Evolutionary conservation across 129 eudicot species (phyloP).

Genomic region (Oenanthe sinensis): DNA sequence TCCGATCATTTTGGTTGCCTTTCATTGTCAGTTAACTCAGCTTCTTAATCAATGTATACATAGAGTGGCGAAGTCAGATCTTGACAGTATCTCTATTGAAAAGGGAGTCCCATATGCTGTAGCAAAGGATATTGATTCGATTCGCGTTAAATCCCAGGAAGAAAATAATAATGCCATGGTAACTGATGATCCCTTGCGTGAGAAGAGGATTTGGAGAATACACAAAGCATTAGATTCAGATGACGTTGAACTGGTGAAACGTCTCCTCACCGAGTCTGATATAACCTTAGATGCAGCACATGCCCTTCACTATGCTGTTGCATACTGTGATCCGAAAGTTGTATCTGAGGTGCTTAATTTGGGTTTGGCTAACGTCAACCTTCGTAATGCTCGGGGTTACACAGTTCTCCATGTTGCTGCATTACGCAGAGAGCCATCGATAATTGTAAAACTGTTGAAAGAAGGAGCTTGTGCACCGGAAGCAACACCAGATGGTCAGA

Average conservation of each 20-base stretch:
- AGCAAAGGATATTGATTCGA: constrained; percentile 26
- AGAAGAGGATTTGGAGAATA: constrained; percentile 43
- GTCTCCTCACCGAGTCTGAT: constrained; percentile 50
- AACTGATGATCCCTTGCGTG: constrained; percentile 22
- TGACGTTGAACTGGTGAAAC: constrained; percentile 57
- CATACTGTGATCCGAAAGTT: constrained; percentile 63
- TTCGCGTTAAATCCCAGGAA: constrained; percentile 21
- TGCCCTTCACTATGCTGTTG: constrained; percentile 68
- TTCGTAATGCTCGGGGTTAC: constrained; percentile 42
- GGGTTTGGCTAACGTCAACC: constrained; percentile 50
- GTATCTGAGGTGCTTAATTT: constrained; percentile 49
- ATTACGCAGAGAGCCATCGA: constrained; percentile 55
- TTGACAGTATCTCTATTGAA: constrained; percentile 46
- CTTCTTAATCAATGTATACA: constrained; percentile 50
- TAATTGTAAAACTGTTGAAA: constrained; percentile 43
- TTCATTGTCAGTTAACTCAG: constrained; percentile 35
- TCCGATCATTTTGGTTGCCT: constrained; percentile 53
- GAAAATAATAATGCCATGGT: constrained; percentile 7
- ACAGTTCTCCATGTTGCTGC: constrained; percentile 82
- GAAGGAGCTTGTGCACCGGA: constrained; percentile 42
- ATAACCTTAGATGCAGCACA: constrained; percentile 56
- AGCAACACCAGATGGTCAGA: constrained; percentile 48
- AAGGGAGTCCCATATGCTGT: constrained; percentile 50
- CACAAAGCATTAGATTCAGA: constrained; percentile 71
- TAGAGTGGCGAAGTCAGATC: constrained; percentile 49